Evolutionary conservation across 768 basidiomycete species (phyloP).

Genomic region (Podaxis sp.): DNA sequence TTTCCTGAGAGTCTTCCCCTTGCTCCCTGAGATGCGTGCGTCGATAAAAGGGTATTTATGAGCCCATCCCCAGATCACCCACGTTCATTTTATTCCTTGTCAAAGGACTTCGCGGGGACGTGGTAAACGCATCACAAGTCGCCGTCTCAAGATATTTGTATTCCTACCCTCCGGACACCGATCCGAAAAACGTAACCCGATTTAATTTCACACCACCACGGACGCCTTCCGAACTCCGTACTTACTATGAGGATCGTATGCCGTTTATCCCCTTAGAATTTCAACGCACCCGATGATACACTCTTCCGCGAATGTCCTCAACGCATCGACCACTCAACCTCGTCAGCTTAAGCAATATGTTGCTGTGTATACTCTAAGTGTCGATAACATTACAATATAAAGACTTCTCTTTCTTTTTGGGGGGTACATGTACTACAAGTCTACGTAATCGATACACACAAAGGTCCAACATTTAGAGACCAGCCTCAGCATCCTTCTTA

Average conservation of each 20-base stretch:
- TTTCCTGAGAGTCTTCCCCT: background rate
- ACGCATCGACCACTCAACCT: too few species aligned
- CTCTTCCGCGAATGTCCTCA: background rate
- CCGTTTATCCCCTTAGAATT: too few species aligned
- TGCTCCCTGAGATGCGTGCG: too few species aligned
- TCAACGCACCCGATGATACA: background rate
- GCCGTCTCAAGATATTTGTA: background rate
- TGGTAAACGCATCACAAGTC: background rate
- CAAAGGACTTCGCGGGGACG: background rate
- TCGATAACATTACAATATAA: slow-evolving; percentile 12
- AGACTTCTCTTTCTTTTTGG: slow-evolving; percentile 7
- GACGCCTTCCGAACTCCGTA: too few species aligned
- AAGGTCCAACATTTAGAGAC: slow-evolving; percentile 21
- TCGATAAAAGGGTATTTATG: background rate
- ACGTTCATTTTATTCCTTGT: background rate
- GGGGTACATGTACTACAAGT: background rate
- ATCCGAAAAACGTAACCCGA: background rate
- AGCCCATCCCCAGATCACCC: background rate
- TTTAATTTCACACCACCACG: too few species aligned
- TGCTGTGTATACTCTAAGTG: slow-evolving; percentile 4
- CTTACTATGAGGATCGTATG: too few species aligned
- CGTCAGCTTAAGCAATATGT: background rate
- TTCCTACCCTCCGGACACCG: background rate
- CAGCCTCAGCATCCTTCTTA: slow-evolving; percentile 57
- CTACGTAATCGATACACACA: background rate